Evolutionary conservation across 139 green algal species (phyloP), one percentile per base, ranked within the genome.

Genomic region (Zygnema cylindricum): DNA sequence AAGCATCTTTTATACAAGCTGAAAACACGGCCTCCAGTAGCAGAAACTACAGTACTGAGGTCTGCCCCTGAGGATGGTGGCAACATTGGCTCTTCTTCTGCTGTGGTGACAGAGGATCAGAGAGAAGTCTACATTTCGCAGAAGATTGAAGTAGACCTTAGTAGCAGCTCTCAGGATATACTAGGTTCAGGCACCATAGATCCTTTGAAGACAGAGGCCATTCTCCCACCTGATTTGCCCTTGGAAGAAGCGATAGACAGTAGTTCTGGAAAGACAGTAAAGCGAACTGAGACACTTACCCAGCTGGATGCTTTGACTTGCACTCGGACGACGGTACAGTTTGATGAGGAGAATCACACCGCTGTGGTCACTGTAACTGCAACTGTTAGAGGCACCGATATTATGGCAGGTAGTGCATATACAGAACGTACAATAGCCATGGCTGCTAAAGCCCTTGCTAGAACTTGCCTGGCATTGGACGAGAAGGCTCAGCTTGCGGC

Each of bases 1-100:
- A 85, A 85, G 85, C 85, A 89, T 77, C 71, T 89, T 57, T 55
- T 89, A n/a, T 89, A 89, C 35, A 89, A 89, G 63, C 36, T 89
- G 0, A 85, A 85, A 73, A 86, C 85, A 30, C 23, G 75, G 38
- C 7, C 73, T 0, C 38, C 33, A 1, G 63, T 78, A 2, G 71
- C 49, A 38, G 41, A 36, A 25, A 86, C 39, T 39, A 79, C 71
- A 79, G 49, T 63, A 25, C 16, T 63, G 49, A 63, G 49, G 49
- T 63, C 49, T 25, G 49, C 49, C 7, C 49, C 49, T 7, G 49
- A 63, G 49, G 49, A 16, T 63, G 49, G 7, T 7, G 21, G 11
- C 11, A 16, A 79, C 71, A 16, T 16, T 25, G 38, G 7, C 11
- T 73, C 36, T 23, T 3, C 35, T 32, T 71, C n/a, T 84, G 2